Evolutionary conservation across 2,329 filamentous ascomycete genomes (phyloP).

Genomic region (Botrytis squamosa): DNA sequence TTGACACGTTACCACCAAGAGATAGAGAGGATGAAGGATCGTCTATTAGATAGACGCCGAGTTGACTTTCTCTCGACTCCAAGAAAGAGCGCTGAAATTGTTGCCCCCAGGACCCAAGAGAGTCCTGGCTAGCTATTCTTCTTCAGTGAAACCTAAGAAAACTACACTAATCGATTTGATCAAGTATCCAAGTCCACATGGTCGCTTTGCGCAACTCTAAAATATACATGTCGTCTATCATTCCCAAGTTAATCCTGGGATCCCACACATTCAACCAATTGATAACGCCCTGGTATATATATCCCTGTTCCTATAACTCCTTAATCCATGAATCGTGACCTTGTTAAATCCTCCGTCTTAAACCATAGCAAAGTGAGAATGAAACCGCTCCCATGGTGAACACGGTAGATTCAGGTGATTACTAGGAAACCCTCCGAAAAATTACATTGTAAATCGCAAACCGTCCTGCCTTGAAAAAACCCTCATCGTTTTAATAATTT

Average conservation of each 20-base stretch:
- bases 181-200: no score
- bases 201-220: neutral
- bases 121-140: neutral
- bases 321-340: neutral
- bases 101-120: neutral
- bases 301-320: neutral
- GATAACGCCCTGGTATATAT: conserved; percentile 3
- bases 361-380: neutral
- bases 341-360: neutral
- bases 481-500: neutral
- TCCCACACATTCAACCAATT: neutral
- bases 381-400: neutral
- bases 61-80: neutral
- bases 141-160: neutral
- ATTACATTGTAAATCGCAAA: neutral
- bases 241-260: neutral
- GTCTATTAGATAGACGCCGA: neutral
- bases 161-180: neutral
- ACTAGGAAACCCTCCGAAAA: neutral
- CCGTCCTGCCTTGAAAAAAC: neutral
- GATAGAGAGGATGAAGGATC: neutral
- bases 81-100: neutral
- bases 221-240: neutral
- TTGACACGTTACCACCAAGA: neutral
- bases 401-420: neutral